Evolutionary conservation across 2,329 filamentous ascomycete genomes (phyloP).

Genomic region (Aspergillus sp.): DNA sequence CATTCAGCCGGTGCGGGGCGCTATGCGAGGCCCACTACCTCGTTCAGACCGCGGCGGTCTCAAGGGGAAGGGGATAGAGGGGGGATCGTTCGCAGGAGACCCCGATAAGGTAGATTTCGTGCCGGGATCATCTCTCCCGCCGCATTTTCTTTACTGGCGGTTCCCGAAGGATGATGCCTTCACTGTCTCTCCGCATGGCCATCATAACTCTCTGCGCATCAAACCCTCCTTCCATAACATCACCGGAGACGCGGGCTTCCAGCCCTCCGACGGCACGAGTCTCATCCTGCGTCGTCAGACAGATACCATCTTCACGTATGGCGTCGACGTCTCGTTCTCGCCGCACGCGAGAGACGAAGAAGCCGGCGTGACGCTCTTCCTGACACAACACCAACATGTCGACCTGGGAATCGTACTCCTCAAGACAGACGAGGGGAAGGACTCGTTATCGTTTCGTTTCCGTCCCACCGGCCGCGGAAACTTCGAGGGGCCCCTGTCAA

Average conservation of each 20-base stretch:
- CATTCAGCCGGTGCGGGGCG: conserved; percentile 14
- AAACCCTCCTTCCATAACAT: conserved; percentile 54
- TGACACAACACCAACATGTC: conserved; percentile 20
- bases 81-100: conserved; percentile 33
- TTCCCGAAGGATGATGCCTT: conserved; percentile 49
- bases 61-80: conserved; percentile 27
- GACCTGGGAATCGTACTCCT: conserved; percentile 16
- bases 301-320: conserved; percentile 18
- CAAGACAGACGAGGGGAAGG: background rate
- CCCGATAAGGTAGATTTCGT: conserved; percentile 51
- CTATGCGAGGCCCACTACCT: conserved; percentile 15
- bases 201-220: conserved; percentile 48
- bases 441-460: background rate
- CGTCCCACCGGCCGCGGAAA: background rate
- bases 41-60: conserved; percentile 8
- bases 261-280: conserved; percentile 7
- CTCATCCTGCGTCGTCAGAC: conserved; percentile 17
- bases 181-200: conserved; percentile 44
- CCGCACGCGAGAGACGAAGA: conserved; percentile 6
- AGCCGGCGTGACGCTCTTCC: conserved; percentile 17
- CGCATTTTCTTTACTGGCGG: conserved; percentile 59
- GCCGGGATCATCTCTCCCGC: conserved; percentile 46
- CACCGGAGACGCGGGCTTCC: conserved; percentile 46
- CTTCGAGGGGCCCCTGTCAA: background rate
- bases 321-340: conserved; percentile 10